A percentile compares a stretch with the other conserved stretches of the same genome.
Evolutionary conservation across 495 filamentous ascomycete species (phyloP).

Genomic region (Daldinia loculata): DNA sequence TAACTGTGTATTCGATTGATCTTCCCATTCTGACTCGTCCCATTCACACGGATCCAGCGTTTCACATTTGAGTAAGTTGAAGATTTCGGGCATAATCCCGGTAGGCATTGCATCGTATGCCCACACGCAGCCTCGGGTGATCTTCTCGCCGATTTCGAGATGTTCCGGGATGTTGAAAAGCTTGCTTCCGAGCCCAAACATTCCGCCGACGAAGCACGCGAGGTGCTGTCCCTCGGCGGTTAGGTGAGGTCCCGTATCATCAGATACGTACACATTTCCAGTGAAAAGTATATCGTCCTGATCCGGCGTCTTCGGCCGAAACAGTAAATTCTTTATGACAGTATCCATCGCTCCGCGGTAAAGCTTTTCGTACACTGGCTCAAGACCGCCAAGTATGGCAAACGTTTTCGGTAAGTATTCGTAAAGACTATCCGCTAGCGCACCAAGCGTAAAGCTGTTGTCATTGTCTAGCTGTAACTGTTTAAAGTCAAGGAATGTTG

Average conservation of each 20-base stretch:
- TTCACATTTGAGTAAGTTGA: slow-evolving; percentile 63
- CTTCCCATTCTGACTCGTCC: slow-evolving; percentile 29
- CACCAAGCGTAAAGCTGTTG: slow-evolving; percentile 71
- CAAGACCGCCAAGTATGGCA: slow-evolving; percentile 71
- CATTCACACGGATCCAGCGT: slow-evolving; percentile 39
- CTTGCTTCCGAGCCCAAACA: slow-evolving; percentile 78
- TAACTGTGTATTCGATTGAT: slow-evolving; percentile 27
- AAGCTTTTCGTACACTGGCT: slow-evolving; percentile 72
- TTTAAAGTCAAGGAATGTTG: slow-evolving; percentile 67
- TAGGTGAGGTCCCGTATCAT: slow-evolving; percentile 18
- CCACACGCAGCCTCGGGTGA: slow-evolving; percentile 83
- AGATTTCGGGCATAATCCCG: slow-evolving; percentile 81
- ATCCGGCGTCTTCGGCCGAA: slow-evolving; percentile 62
- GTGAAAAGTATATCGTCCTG: slow-evolving; percentile 70
- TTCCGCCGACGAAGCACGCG: slow-evolving; percentile 76
- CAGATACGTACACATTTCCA: slow-evolving; percentile 46
- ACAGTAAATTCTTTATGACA: slow-evolving; percentile 70
- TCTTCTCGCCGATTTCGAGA: slow-evolving; percentile 70
- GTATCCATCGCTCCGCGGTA: slow-evolving; percentile 70
- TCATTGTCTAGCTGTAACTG: slow-evolving; percentile 45
- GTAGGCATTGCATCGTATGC: slow-evolving; percentile 73
- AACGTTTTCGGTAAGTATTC: slow-evolving; percentile 76
- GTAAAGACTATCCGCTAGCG: slow-evolving; percentile 79
- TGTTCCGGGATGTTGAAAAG: slow-evolving; percentile 70
- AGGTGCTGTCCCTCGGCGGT: slow-evolving; percentile 43